Evolutionary conservation across 805 yeast genomes (phyloP).

Genomic region (Saccharomycopsis synnaedendra): DNA sequence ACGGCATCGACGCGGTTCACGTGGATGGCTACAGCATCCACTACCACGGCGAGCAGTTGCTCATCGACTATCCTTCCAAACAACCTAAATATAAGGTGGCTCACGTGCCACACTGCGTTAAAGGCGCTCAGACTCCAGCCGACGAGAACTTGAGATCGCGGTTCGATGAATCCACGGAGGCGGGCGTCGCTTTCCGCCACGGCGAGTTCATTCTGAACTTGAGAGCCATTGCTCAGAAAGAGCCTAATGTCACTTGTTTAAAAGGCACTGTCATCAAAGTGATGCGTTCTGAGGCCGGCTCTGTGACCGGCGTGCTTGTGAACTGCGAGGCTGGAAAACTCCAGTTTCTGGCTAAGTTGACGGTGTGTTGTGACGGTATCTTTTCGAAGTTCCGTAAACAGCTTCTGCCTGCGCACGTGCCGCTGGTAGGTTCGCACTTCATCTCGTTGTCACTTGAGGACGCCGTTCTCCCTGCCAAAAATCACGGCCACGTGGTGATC

Average conservation of each 20-base stretch:
- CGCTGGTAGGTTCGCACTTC: slow-evolving; percentile 71
- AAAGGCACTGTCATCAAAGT: slow-evolving; percentile 77
- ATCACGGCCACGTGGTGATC: slow-evolving; percentile 83
- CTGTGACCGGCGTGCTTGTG: slow-evolving; percentile 67
- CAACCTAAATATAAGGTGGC: slow-evolving; percentile 22
- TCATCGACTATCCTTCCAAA: slow-evolving; percentile 65
- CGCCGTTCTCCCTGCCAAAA: slow-evolving; percentile 61
- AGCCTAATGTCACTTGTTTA: slow-evolving; percentile 63
- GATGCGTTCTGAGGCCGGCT: slow-evolving; percentile 39
- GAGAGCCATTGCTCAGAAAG: slow-evolving; percentile 54
- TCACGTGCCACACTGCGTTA: slow-evolving; percentile 35
- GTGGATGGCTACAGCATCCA: slow-evolving; percentile 76
- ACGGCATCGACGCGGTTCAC: slow-evolving; percentile 65
- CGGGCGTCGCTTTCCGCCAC: slow-evolving; percentile 87
- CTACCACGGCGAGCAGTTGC: slow-evolving; percentile 44
- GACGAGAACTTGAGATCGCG: slow-evolving; percentile 36
- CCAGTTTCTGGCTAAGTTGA: slow-evolving; percentile 47
- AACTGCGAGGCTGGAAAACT: slow-evolving; percentile 33
- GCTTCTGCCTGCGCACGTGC: slow-evolving; percentile 46
- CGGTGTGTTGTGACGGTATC: slow-evolving; percentile 86
- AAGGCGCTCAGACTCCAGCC: slow-evolving; percentile 41
- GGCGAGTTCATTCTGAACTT: slow-evolving; percentile 77
- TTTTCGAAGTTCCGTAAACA: slow-evolving; percentile 84
- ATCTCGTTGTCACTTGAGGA: slow-evolving; percentile 70
- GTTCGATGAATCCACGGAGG: slow-evolving; percentile 47